phyloP scores from a whole-genome alignment of 148 eudicot genomes.

The Fagopyrum esculentum region DNA sequence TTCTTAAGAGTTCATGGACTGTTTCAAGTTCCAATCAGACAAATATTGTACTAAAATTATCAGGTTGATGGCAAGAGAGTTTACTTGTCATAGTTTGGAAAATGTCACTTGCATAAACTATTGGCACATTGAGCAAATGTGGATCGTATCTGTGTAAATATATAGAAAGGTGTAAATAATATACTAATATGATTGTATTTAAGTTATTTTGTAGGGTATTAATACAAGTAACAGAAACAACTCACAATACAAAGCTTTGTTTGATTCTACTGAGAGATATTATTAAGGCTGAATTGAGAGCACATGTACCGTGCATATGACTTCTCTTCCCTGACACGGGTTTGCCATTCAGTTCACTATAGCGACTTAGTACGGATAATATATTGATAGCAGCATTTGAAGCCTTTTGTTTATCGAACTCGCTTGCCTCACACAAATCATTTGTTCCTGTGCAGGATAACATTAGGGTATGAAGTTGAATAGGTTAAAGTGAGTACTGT shows the following conservation, averaged over 20 bases:
- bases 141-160: slow-evolving; percentile 60
- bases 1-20: no score
- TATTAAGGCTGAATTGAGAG: slow-evolving; percentile 53
- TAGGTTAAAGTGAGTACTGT: not conserved
- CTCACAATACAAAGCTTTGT: slow-evolving; percentile 99
- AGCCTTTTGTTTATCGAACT: slow-evolving; percentile 64
- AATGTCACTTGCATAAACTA: slow-evolving; percentile 82
- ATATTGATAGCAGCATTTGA: slow-evolving; percentile 51
- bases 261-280: slow-evolving; percentile 97
- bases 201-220: not conserved
- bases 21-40: no score
- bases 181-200: no score
- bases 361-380: slow-evolving; percentile 70
- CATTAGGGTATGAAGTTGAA: not conserved
- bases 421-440: slow-evolving; percentile 66
- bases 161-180: not conserved
- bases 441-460: slow-evolving; percentile 39
- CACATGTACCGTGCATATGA: slow-evolving; percentile 31
- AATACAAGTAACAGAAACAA: slow-evolving; percentile 30
- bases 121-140: slow-evolving; percentile 58
- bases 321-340: slow-evolving; percentile 59
- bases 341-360: slow-evolving; percentile 59
- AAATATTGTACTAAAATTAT: not conserved
- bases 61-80: not conserved
- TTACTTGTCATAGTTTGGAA: slow-evolving; percentile 75